phyloP scores from a whole-genome alignment of 768 basidiomycete species.

The Mycena capillaripes region DNA sequence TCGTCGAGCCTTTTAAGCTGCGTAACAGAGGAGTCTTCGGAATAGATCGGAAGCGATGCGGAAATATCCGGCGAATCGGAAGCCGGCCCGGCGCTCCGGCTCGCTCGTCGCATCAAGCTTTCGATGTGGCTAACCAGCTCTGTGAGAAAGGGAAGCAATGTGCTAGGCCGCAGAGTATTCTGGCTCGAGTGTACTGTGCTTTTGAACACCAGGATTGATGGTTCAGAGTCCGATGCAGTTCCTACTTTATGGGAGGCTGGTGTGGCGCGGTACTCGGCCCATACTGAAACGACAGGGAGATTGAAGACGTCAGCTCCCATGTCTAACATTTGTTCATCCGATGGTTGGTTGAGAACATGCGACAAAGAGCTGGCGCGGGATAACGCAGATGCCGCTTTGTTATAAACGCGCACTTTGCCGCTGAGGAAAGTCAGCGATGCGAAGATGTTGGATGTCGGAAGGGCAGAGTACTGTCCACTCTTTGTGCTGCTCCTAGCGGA shows the following conservation, averaged over 20 bases:
- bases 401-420: slow-evolving; percentile 85
- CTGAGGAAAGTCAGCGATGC: slow-evolving; percentile 84
- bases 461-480: slow-evolving; percentile 47
- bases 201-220: slow-evolving; percentile 84
- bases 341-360: slow-evolving; percentile 53
- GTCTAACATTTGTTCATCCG: slow-evolving; percentile 68
- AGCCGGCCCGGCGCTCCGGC: slow-evolving; percentile 42
- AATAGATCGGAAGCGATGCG: slow-evolving; percentile 23
- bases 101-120: slow-evolving; percentile 71
- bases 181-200: slow-evolving; percentile 90
- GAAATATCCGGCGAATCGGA: slow-evolving; percentile 12
- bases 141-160: slow-evolving; percentile 85
- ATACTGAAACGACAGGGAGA: slow-evolving; percentile 84
- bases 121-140: slow-evolving; percentile 82
- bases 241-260: slow-evolving; percentile 57
- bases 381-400: slow-evolving; percentile 55
- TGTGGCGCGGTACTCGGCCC: slow-evolving; percentile 84
- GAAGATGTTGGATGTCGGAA: slow-evolving; percentile 73
- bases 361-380: slow-evolving; percentile 56
- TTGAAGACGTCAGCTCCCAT: slow-evolving; percentile 75
- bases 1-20: neutral
- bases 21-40: slow-evolving; percentile 30
- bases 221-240: slow-evolving; percentile 52
- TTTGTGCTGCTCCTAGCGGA: neutral
- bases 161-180: slow-evolving; percentile 84